phyloP scores from a whole-genome alignment of 768 basidiomycete species.

The Lentinula boryana region DNA sequence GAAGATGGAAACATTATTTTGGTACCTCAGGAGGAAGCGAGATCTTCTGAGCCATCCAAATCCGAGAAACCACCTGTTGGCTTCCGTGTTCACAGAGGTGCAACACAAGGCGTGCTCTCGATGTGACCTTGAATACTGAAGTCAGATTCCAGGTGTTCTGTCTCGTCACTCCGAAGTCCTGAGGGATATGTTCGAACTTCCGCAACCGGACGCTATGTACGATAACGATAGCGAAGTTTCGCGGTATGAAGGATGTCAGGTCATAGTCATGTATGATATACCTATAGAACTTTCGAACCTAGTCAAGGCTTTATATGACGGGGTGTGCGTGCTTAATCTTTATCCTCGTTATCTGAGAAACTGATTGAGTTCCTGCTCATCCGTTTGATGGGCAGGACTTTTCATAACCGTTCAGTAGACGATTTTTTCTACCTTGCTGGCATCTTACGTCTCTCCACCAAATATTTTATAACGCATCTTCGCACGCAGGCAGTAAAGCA shows the following conservation, averaged over 20 bases:
- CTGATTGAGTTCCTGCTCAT: not conserved
- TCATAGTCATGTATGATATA: constrained; percentile 47
- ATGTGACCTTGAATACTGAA: not conserved
- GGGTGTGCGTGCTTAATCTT: constrained; percentile 33
- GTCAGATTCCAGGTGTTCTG: constrained; percentile 17
- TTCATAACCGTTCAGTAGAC: constrained; percentile 31
- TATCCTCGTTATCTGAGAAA: not conserved
- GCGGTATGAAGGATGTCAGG: constrained; percentile 36
- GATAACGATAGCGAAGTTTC: constrained; percentile 17
- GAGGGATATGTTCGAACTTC: constrained; percentile 47
- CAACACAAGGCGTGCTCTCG: not conserved
- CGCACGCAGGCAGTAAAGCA: constrained; percentile 45
- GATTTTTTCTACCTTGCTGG: constrained; percentile 54
- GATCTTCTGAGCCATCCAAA: constrained; percentile 13
- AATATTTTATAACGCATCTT: constrained; percentile 50
- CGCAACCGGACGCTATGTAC: constrained; percentile 26
- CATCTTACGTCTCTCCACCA: constrained; percentile 51
- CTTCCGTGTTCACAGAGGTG: constrained; percentile 49
- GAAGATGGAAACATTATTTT: constrained; percentile 57
- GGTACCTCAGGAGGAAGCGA: constrained; percentile 25
- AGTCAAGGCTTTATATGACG: constrained; percentile 52
- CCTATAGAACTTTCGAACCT: constrained; percentile 43
- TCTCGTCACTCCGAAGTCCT: constrained; percentile 54
- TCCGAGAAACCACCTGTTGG: constrained; percentile 22
- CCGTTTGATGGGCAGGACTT: constrained; percentile 20